phyloP scores from a whole-genome alignment of 805 yeast species.

The Ogataea minuta region DNA sequence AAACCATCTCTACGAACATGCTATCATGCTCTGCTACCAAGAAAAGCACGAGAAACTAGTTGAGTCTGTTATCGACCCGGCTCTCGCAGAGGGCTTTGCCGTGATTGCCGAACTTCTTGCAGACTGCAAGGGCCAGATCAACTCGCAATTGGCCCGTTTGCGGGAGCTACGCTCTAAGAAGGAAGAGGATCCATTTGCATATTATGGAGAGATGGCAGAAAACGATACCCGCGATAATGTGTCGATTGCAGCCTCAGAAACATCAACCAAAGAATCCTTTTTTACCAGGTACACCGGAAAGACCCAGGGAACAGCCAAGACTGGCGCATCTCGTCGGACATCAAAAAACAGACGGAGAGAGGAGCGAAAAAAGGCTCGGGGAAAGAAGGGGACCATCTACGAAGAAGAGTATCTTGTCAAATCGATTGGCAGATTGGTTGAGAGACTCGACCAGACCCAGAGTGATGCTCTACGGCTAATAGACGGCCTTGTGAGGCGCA shows the following conservation, averaged over 20 bases:
- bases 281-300: conserved; percentile 96
- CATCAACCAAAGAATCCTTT: conserved; percentile 88
- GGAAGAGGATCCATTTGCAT: conserved; percentile 78
- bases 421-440: conserved; percentile 85
- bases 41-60: conserved; percentile 46
- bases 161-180: conserved; percentile 85
- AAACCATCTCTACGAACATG: conserved; percentile 71
- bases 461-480: conserved; percentile 72
- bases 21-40: conserved; percentile 60
- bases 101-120: conserved; percentile 82
- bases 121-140: conserved; percentile 86
- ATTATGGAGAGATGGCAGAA: conserved; percentile 65
- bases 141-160: conserved; percentile 78
- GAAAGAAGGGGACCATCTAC: conserved; percentile 95
- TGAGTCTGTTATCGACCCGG: conserved; percentile 63
- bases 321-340: conserved; percentile 92
- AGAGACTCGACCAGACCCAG: conserved; percentile 70
- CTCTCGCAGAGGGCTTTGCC: conserved; percentile 85
- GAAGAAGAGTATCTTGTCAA: conserved; percentile 93
- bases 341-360: conserved; percentile 91
- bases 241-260: conserved; percentile 90
- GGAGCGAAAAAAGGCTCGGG: conserved; percentile 93
- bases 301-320: conserved; percentile 92
- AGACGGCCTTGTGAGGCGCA: conserved; percentile 72
- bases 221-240: conserved; percentile 88